Evolutionary conservation across 2,329 filamentous ascomycete species (phyloP).

Genomic region (Periconia sp.): DNA sequence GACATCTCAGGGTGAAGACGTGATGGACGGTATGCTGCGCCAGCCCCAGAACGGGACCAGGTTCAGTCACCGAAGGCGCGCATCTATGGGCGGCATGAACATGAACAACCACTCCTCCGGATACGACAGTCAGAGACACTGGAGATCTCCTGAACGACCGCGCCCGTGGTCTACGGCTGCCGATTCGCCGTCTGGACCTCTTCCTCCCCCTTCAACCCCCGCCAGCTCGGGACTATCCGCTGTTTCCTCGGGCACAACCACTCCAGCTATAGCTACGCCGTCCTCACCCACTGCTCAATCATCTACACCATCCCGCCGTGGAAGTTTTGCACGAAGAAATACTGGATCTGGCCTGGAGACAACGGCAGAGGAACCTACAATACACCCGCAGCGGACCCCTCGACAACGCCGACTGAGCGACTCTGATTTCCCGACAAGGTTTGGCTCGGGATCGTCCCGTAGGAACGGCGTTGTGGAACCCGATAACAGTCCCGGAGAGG

Average conservation of each 20-base stretch:
- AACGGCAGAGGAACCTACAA: slow-evolving; percentile 45
- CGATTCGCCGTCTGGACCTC: slow-evolving; percentile 60
- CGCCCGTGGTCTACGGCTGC: slow-evolving; percentile 50
- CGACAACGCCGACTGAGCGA: slow-evolving; percentile 60
- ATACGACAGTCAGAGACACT: slow-evolving; percentile 57
- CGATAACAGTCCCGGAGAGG: slow-evolving; percentile 57
- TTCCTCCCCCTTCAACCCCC: slow-evolving; percentile 65
- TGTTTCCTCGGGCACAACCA: slow-evolving; percentile 55
- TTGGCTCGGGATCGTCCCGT: slow-evolving; percentile 63
- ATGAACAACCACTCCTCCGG: slow-evolving; percentile 51
- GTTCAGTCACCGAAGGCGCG: slow-evolving; percentile 56
- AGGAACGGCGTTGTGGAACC: slow-evolving; percentile 65
- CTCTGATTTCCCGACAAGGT: slow-evolving; percentile 59
- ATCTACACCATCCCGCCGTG: slow-evolving; percentile 40
- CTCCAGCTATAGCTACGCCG: slow-evolving; percentile 36
- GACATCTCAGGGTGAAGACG: slow-evolving; percentile 49
- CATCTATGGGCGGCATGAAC: slow-evolving; percentile 53
- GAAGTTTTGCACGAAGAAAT: slow-evolving; percentile 43
- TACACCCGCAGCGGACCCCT: slow-evolving; percentile 41
- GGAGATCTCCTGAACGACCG: slow-evolving; percentile 48
- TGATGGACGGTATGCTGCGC: slow-evolving; percentile 53
- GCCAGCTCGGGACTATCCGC: slow-evolving; percentile 60
- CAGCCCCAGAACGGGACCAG: slow-evolving; percentile 58
- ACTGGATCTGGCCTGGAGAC: slow-evolving; percentile 46
- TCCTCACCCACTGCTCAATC: slow-evolving; percentile 40